phyloP scores from a whole-genome alignment of 2,329 filamentous ascomycete species.

The Cercospora zeina region DNA sequence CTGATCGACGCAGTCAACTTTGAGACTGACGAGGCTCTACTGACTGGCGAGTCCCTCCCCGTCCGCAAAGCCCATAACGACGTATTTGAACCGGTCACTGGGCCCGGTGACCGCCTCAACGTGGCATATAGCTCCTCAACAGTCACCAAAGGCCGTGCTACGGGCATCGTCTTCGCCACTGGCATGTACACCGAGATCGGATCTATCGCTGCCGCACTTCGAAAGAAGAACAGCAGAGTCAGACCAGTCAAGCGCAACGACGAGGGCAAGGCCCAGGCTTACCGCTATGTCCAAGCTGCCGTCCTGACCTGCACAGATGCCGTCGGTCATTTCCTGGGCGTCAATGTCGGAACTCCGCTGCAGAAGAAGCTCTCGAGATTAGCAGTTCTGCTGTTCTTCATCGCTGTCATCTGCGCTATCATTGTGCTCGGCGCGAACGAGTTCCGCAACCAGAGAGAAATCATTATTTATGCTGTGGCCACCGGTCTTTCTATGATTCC shows the following conservation, averaged over 20 bases:
- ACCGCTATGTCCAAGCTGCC: constrained; percentile 51
- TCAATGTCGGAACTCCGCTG: constrained; percentile 76
- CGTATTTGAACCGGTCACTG: constrained; percentile 55
- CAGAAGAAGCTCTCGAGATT: constrained; percentile 85
- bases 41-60: constrained; percentile 72
- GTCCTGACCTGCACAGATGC: constrained; percentile 58
- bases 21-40: constrained; percentile 71
- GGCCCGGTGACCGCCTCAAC: constrained; percentile 69
- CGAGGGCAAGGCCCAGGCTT: constrained; percentile 39
- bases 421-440: constrained; percentile 67
- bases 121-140: constrained; percentile 71
- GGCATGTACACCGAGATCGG: constrained; percentile 75
- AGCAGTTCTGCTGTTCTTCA: constrained; percentile 74
- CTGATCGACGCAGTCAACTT: constrained; percentile 59
- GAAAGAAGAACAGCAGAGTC: constrained; percentile 56
- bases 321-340: constrained; percentile 64
- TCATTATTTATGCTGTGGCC: constrained; percentile 67
- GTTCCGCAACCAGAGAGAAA: constrained; percentile 57
- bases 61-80: constrained; percentile 65
- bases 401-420: constrained; percentile 69
- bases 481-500: constrained; percentile 63
- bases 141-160: constrained; percentile 69
- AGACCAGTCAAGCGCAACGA: constrained; percentile 45
- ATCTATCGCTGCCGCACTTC: constrained; percentile 69
- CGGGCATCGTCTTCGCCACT: constrained; percentile 67